Conservation (phyloP, 2,329 filamentous ascomycete species). For the Xylariales sp. region DNA sequence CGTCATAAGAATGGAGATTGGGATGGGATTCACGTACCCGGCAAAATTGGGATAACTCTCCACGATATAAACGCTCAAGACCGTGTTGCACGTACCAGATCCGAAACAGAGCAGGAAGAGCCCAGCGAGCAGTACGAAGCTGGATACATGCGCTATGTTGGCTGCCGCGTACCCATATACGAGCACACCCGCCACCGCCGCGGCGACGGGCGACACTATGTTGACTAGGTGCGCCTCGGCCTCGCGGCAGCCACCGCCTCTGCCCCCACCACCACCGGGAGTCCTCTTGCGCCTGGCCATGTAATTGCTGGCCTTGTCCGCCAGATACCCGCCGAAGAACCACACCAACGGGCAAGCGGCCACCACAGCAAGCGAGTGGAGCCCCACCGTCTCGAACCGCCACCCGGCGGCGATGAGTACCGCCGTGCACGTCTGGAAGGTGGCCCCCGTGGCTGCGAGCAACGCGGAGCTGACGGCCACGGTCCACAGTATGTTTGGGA, state of each 20-base stretch:
- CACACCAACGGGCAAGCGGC: conserved; percentile 13
- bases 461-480: conserved; percentile 24
- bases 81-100: conserved; percentile 20
- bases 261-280: too few relatives aligned
- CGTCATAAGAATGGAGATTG: not conserved
- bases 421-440: conserved; percentile 18
- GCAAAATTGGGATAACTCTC: conserved; percentile 28
- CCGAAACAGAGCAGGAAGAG: conserved; percentile 23
- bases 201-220: conserved; percentile 22
- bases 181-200: conserved; percentile 23
- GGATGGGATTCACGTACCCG: conserved; percentile 1
- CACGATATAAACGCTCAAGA: conserved; percentile 25
- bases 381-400: conserved; percentile 23
- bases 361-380: conserved; percentile 19
- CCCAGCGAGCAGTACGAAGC: conserved; percentile 17
- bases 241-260: conserved; percentile 21
- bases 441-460: conserved; percentile 20
- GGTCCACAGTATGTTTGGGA: conserved; percentile 28
- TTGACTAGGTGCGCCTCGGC: conserved; percentile 28
- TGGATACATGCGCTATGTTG: not conserved
- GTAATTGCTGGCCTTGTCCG: conserved; percentile 21
- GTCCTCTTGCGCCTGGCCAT: conserved; percentile 23
- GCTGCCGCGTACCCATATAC: conserved; percentile 22
- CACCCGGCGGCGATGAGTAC: conserved; percentile 22
- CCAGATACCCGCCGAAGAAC: conserved; percentile 23